Evolutionary conservation across 1,284 basidiomycete genomes (phyloP), one percentile per base, ranked within the genome.

Genomic region (Malassezia sp.): DNA sequence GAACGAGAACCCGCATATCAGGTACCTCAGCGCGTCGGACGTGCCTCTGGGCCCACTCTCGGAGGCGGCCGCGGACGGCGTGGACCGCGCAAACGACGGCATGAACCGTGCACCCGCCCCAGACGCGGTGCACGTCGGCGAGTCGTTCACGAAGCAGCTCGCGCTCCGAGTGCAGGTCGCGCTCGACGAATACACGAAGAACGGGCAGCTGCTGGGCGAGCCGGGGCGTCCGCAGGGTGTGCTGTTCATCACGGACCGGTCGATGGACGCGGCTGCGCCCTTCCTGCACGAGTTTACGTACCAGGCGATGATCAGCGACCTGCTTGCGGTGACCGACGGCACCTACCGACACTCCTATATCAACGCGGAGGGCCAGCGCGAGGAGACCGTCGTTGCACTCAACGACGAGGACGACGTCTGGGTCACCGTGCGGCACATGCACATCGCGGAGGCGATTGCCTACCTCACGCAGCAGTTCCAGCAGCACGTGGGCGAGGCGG

Each of bases 261-360:
- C 88, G 2, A 89, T 99, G 83, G 93, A 99, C 72, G 81, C 82
- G 52, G 71, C 84, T 14, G 83, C 87, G 1, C 91, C 93, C 0
- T 79, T 96, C 54, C 71, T 96, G 34, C 93, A 99, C 70, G 93
- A 97, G 65, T 97, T 99, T 67, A 95, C 89, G 30, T 99, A 97
- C 71, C 93, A 97, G 71, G 91, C 93, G 1, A 99, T 99, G 93
- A 83, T 82, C 40, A 89, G 91, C 61, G 93, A 97, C 71, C 73
- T 97, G 23, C 76, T 99, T 1, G 80, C 82, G 15, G 85, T 97
- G 48, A 42, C 59, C 12, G 79, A 89, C 54, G 91, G 89, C 21
- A 78, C 76, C 3, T 97, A 96, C 72, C 81, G 78, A 83, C 93
- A 71, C 57, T 82, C 75, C 12, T 45, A 60, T 32, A 34, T 40